Conservation (phyloP, 1,284 basidiomycete genomes). For the Farysia itapuensis region DNA sequence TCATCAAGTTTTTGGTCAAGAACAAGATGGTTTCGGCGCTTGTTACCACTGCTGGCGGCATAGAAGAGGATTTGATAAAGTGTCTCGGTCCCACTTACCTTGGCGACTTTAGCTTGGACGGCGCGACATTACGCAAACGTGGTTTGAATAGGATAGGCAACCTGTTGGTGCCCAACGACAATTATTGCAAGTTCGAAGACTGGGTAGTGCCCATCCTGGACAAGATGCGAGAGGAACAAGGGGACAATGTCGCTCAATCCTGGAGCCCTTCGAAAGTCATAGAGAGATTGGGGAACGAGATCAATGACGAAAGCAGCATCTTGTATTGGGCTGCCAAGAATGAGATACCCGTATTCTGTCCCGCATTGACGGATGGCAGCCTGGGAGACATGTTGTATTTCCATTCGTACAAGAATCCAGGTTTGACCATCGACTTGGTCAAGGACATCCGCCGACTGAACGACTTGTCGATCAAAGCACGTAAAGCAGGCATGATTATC, state of each 20-base stretch:
- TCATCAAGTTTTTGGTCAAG: constrained; percentile 90
- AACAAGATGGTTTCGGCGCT: constrained; percentile 85
- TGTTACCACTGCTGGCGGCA: constrained; percentile 95
- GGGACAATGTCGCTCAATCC: constrained; percentile 64
- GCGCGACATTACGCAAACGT: constrained; percentile 78
- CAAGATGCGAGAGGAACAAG: constrained; percentile 86
- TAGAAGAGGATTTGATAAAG: constrained; percentile 99
- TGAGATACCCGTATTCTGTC: constrained; percentile 97
- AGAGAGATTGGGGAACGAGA: constrained; percentile 86
- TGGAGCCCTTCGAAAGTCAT: constrained; percentile 98
- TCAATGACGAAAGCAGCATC: constrained; percentile 87
- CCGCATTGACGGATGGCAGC: constrained; percentile 95
- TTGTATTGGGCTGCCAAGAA: constrained; percentile 98
- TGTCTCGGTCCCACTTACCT: constrained; percentile 94
- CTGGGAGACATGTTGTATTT: constrained; percentile 99
- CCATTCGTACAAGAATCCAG: constrained; percentile 76
- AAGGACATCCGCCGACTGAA: constrained; percentile 89
- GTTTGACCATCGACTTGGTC: constrained; percentile 88
- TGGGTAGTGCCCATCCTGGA: constrained; percentile 96
- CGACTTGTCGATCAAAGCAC: constrained; percentile 81
- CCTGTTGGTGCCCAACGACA: constrained; percentile 93
- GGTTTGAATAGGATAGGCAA: constrained; percentile 99
- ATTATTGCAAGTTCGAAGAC: constrained; percentile 99
- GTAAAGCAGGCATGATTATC: constrained; percentile 97
- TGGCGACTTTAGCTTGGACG: constrained; percentile 82